Evolutionary conservation across 805 yeast species (phyloP).

Genomic region (Saturnispora serradocipensis): DNA sequence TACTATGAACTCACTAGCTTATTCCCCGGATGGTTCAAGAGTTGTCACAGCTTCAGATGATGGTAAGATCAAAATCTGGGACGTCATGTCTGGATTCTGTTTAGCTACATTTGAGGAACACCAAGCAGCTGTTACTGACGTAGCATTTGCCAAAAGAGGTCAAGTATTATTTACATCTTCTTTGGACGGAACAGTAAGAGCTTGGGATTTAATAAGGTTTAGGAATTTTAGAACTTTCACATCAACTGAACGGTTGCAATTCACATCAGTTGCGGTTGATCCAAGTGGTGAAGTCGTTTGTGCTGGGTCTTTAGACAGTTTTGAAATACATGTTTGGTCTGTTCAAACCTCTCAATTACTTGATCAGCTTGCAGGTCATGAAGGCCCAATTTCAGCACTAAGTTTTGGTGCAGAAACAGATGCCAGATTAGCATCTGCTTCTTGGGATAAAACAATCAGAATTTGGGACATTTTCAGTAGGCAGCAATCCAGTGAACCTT

Average conservation of each 20-base stretch:
- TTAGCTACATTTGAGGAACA: conserved; percentile 89
- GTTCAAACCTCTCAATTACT: conserved; percentile 91
- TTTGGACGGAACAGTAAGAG: conserved; percentile 92
- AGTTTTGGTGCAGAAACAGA: conserved; percentile 76
- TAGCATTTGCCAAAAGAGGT: conserved; percentile 81
- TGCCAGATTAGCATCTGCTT: conserved; percentile 69
- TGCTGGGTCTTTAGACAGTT: conserved; percentile 87
- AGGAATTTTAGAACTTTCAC: conserved; percentile 94
- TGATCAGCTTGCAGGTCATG: conserved; percentile 86
- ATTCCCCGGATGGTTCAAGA: conserved; percentile 91
- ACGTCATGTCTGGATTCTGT: conserved; percentile 84
- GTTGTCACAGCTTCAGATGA: conserved; percentile 93
- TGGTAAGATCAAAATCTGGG: conserved; percentile 97
- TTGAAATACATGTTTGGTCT: conserved; percentile 92
- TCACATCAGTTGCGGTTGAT: conserved; percentile 84
- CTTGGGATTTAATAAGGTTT: conserved; percentile 91
- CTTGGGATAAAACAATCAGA: conserved; percentile 94
- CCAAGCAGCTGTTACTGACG: conserved; percentile 77
- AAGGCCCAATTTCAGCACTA: conserved; percentile 85
- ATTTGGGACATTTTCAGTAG: conserved; percentile 90
- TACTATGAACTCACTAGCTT: conserved; percentile 70
- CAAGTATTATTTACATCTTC: conserved; percentile 89
- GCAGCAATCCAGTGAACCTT: conserved; percentile 81
- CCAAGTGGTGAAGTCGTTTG: conserved; percentile 96
- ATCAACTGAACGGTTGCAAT: conserved; percentile 80